phyloP scores from a whole-genome alignment of 1,139 yeast species.

The Candida smagusa region DNA sequence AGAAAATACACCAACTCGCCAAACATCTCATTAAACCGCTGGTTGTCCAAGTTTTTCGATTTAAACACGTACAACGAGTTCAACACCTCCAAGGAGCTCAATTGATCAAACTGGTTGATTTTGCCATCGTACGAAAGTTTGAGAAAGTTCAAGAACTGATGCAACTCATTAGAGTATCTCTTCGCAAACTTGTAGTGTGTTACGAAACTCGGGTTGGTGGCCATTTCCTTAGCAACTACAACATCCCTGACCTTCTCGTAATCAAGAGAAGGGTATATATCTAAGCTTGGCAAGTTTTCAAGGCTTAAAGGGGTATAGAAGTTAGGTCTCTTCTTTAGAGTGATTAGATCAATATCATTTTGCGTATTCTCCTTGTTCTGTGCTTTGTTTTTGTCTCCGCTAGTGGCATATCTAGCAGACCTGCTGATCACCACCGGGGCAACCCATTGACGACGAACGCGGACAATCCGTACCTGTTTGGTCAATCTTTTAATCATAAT shows the following conservation, averaged over 20 bases:
- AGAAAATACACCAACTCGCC: constrained; percentile 9
- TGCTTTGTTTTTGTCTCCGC: too few species aligned
- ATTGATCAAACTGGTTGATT: constrained; percentile 21
- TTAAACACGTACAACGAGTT: constrained; percentile 29
- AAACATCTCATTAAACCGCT: constrained; percentile 21
- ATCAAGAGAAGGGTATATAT: background rate
- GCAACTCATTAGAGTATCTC: constrained; percentile 19
- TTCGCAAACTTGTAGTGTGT: constrained; percentile 3
- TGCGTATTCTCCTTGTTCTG: constrained; percentile 10
- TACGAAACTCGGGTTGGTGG: constrained; percentile 1
- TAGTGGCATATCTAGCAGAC: background rate
- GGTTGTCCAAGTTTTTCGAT: constrained; percentile 8
- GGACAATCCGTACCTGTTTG: too few species aligned
- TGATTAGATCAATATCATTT: constrained; percentile 36
- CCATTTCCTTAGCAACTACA: constrained; percentile 1
- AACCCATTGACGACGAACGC: too few species aligned
- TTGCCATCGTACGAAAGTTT: constrained; percentile 20
- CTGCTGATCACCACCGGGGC: background rate
- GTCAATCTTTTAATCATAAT: too few species aligned
- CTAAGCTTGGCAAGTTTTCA: constrained; percentile 5
- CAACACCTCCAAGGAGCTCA: constrained; percentile 26
- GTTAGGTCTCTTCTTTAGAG: constrained; percentile 28
- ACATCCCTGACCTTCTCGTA: constrained; percentile 2
- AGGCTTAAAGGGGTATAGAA: constrained; percentile 9
- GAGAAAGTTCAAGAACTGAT: constrained; percentile 22